Conservation (phyloP, 2,329 filamentous ascomycete species). For the Dothistroma pini region DNA sequence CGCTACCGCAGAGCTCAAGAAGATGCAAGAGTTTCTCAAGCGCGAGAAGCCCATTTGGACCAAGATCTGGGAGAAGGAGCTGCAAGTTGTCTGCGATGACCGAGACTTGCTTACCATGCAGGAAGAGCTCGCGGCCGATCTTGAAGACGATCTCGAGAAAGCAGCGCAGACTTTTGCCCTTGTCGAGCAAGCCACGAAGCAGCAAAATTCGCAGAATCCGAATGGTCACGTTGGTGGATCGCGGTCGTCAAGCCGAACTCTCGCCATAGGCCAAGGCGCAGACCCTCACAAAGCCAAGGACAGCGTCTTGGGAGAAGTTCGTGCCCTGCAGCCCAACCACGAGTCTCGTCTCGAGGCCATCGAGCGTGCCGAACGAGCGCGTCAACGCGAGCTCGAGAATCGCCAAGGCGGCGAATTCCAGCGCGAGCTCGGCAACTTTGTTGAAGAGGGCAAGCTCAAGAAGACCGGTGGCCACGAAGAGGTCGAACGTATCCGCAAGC, state of each 20-base stretch:
- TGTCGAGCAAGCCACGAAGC: constrained; percentile 96
- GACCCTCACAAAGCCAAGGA: constrained; percentile 85
- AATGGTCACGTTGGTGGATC: constrained; percentile 21
- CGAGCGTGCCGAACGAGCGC: constrained; percentile 87
- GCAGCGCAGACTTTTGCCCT: constrained; percentile 88
- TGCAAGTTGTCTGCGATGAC: constrained; percentile 94
- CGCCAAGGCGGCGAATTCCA: constrained; percentile 73
- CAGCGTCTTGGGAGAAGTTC: constrained; percentile 85
- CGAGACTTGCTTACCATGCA: constrained; percentile 92
- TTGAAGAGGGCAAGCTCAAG: constrained; percentile 86
- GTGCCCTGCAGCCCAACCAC: constrained; percentile 90
- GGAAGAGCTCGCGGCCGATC: constrained; percentile 87
- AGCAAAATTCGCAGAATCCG: constrained; percentile 74
- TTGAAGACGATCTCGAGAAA: constrained; percentile 94
- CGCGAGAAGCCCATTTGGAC: constrained; percentile 96
- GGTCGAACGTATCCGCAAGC: constrained; percentile 75
- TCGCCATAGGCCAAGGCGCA: constrained; percentile 47
- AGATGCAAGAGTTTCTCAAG: constrained; percentile 87
- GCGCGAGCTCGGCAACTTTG: constrained; percentile 79
- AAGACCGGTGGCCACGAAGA: constrained; percentile 96
- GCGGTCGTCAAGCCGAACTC: constrained; percentile 25
- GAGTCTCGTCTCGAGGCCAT: constrained; percentile 91
- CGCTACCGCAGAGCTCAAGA: constrained; percentile 82
- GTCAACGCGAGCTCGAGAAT: constrained; percentile 81
- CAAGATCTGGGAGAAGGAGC: constrained; percentile 98